Base-by-base conservation (phyloP, 306 rosid genomes). In the Rosa persica region DNA sequence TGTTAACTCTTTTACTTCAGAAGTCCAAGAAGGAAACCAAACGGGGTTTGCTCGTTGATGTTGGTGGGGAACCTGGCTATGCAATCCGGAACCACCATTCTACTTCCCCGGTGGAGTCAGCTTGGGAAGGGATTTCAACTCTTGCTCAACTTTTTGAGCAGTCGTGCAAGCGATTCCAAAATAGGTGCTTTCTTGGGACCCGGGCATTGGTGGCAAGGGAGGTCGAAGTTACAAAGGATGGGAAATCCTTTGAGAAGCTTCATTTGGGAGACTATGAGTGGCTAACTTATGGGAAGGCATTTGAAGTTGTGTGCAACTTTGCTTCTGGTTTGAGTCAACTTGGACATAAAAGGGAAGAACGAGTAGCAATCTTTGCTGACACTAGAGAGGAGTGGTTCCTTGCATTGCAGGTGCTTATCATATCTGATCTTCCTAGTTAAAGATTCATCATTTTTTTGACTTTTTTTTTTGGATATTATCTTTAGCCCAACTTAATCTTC, bases 331-430 rank as follows among this genome's bases (percentile, higher is more conserved):
- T 96, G 61, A 86, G 85, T 5, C 79, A 39, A 38, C 81, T 96
- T 49, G 99, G 97, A 43, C 98, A 90, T 84, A 75, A 44, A 15
- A 86, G 40, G 83, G 92, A 72, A 67, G 98, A 96, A 78, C 94
- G 97, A 55, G 96, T 64, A 0, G 98, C 99, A 25, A 93, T 96
- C 82, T 96, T 87, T 77, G 97, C 97, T 69, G 98, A 96, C 49
- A 96, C 98, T 4, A 85, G 98, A 81, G 94, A 89, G 39, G 96
- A 91, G 65, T 96, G 99, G 99, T 89, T 96, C 75, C 82, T 96
- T 76, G 98, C 99, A 44, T 80, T 96, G 70, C 99, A 96, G 99
- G 99, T 95, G 66, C 69, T 72, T 80, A 72, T 83, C 72, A 76
- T 5, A 57, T 67, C 47, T 25, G 23, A 44, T 72, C 46, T 52